Base-by-base conservation (phyloP, 768 basidiomycete species). In the Leccinum uliginosum region DNA sequence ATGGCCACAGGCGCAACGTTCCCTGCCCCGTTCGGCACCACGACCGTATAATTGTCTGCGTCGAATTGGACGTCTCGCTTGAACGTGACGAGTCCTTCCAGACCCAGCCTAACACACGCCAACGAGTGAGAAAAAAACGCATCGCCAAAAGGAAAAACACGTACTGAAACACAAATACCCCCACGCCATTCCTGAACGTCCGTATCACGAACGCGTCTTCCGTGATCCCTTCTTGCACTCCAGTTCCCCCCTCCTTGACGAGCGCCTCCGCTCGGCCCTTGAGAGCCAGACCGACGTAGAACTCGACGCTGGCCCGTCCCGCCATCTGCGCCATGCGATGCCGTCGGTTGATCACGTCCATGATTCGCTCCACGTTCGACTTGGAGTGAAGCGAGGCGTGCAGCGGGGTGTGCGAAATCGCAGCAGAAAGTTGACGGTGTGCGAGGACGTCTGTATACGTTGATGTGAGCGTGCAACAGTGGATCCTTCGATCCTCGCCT, bases 251-350 rank as follows among this genome's bases (percentile, higher is more conserved):
- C 24, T 27, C 84, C 55, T 70, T 67, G 34, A 68, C 70, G 17
- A 70, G 71, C 45, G 61, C 38, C 60, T 77, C 67, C 46, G 80
- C 80, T 14, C 86, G 78, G 3, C 81, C 84, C 62, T 92, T 93
- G 59, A 98, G 73, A 4, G 95, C 93, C 15, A 99, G 75, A 0
- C 96, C 95, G 26, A 98, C 94, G 65, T 97, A 98, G 63, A 98
- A 99, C 73, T 99, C 96, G 30, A 98, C 89, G 68, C 93, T 96
- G 0, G 97, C 97, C 14, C 97, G 80, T 4, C 95, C 86, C 0
- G 97, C 97, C 90, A 95, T 96, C 67, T 99, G 97, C 0, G 97
- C 97, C 83, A 96, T 89, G 26, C 96, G 82, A 70, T 99, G 96
- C 17, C 95, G 81, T 44, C 86, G 82, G 65, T 98, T 99, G 51